These are phyloP conservation scores for Metschnikowia amazonensis DNA, from an alignment of 805 yeast species.

Conservation along the genomic window DNA sequence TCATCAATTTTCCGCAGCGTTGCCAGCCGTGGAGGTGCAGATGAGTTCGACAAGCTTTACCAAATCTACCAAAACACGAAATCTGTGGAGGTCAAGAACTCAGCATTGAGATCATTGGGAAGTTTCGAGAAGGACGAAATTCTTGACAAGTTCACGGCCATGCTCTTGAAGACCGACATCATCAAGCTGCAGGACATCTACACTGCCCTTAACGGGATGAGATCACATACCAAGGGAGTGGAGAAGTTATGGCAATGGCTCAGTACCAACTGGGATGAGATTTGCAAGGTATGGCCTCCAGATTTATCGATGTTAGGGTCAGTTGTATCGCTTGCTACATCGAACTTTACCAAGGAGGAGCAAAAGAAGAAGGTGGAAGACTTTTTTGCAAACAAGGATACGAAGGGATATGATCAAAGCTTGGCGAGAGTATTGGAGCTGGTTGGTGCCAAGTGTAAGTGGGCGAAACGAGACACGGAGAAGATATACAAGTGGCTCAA, in stretches of 20 bases:
- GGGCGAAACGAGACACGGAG: conserved; percentile 55
- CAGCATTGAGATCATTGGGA: conserved; percentile 71
- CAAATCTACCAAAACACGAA: conserved; percentile 58
- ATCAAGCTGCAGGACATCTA: conserved; percentile 69
- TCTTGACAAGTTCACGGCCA: conserved; percentile 52
- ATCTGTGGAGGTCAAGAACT: conserved; percentile 61
- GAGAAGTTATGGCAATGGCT: conserved; percentile 73
- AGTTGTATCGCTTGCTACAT: conserved; percentile 59
- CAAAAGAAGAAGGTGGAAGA: conserved; percentile 48
- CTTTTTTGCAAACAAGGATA: conserved; percentile 51
- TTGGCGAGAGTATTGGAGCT: conserved; percentile 64
- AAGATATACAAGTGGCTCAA: conserved; percentile 48
- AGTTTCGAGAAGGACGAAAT: conserved; percentile 50
- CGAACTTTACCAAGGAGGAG: conserved; percentile 55
- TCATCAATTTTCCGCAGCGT: conserved; percentile 61
- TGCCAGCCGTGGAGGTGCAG: conserved; percentile 59
- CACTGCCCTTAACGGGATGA: conserved; percentile 73
- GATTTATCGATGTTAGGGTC: conserved; percentile 75
- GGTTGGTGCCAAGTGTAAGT: conserved; percentile 50
- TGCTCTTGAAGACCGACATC: conserved; percentile 53
- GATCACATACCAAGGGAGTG: conserved; percentile 60
- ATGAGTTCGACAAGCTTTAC: conserved; percentile 60
- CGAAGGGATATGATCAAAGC: conserved; percentile 62
- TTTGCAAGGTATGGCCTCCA: conserved; percentile 70
- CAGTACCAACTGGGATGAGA: conserved; percentile 64